Percentiles rank a stretch among this genome's conserved stretches.
These are phyloP conservation scores for Bipolaris victoriae DNA, from an alignment of 2,329 filamentous ascomycete genomes.

Conservation along the genomic window DNA sequence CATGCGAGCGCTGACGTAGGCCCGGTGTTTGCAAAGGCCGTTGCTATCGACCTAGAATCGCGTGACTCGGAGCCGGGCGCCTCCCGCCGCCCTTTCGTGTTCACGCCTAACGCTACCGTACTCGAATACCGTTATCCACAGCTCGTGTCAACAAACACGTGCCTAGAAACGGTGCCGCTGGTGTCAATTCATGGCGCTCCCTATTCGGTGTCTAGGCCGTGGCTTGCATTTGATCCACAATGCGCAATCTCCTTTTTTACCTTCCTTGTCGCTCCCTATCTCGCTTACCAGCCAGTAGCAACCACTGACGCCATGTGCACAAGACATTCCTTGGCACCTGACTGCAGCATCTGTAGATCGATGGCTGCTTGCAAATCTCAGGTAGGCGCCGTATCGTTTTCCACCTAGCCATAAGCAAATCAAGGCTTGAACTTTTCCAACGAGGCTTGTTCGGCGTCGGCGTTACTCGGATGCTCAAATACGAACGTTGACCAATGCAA, in stretches of 20 bases:
- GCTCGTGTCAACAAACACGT: constrained; percentile 7
- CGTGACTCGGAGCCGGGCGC: constrained; percentile 17
- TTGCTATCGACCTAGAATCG: constrained; percentile 7
- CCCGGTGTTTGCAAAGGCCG: not conserved
- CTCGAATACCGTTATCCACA: not conserved
- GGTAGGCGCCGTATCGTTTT: not conserved
- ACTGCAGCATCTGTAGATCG: constrained; percentile 13
- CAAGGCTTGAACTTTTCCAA: not conserved
- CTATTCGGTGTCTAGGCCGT: constrained; percentile 1
- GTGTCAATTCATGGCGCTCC: constrained; percentile 5
- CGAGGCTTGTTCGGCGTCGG: not conserved
- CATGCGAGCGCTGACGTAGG: constrained; percentile 13
- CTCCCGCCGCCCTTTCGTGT: not conserved
- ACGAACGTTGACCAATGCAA: not conserved
- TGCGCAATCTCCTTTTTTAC: constrained; percentile 20
- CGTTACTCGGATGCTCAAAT: not conserved
- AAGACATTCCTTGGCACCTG: constrained; percentile 12
- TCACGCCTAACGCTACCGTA: not conserved
- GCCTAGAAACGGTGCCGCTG: not conserved
- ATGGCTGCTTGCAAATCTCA: not conserved
- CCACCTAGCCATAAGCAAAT: not conserved
- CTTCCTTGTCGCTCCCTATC: constrained; percentile 22
- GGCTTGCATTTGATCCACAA: constrained; percentile 17
- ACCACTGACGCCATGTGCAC: constrained; percentile 17
- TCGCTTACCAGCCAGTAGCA: constrained; percentile 24